Conservation (phyloP, 441 rosid genomes). For the Syzygium syzygioides region DNA sequence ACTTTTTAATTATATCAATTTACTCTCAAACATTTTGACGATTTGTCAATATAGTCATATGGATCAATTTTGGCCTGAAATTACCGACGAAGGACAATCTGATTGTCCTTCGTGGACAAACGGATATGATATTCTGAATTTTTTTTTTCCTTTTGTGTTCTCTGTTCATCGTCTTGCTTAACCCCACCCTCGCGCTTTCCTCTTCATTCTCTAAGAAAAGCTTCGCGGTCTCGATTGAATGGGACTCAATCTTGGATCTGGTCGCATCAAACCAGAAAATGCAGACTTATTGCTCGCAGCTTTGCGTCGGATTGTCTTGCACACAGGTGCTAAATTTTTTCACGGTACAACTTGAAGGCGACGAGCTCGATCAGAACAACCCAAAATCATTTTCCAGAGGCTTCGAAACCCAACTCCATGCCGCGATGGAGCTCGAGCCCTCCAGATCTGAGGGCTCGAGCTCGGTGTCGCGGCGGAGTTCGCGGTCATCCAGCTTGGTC, state of each 20-base stretch:
- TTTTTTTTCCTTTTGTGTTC: not conserved
- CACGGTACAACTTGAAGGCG: too few relatives aligned
- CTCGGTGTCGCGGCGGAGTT: not conserved
- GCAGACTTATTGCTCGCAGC: too few relatives aligned
- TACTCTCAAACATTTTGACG: rapidly evolving
- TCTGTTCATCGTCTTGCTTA: not conserved
- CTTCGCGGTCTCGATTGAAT: not conserved
- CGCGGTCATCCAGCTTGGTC: not conserved
- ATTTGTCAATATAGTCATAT: too few relatives aligned
- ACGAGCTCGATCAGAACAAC: not conserved
- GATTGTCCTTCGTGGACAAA: too few relatives aligned
- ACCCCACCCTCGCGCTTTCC: not conserved
- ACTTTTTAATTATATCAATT: too few relatives aligned
- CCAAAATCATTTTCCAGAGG: not conserved
- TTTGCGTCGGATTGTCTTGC: too few relatives aligned
- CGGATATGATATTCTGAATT: not conserved
- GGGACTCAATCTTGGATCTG: not conserved
- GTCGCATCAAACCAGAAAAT: not conserved
- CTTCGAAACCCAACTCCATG: not conserved
- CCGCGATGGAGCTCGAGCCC: not conserved
- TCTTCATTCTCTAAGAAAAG: not conserved
- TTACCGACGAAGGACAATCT: too few relatives aligned
- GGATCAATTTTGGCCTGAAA: too few relatives aligned
- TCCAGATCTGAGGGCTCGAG: too few relatives aligned
- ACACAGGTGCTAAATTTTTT: too few relatives aligned